Conservation (phyloP, 2,329 filamentous ascomycete genomes). For the Beauveria caledonica region DNA sequence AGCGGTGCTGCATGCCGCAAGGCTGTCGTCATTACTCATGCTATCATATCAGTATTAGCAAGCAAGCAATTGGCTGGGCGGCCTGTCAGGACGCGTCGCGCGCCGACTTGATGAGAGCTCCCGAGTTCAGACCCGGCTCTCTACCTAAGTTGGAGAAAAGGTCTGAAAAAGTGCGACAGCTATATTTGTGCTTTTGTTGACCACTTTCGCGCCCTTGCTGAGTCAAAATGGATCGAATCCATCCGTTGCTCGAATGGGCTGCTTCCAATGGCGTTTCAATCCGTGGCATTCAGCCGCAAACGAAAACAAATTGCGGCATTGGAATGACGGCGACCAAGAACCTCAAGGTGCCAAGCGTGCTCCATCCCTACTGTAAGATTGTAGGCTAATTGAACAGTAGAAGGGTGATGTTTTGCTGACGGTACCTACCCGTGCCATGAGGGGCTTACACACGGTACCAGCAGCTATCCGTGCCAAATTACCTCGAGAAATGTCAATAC, state of each 20-base stretch:
- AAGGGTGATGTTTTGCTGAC: slow-evolving; percentile 50
- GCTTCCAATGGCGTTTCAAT: not conserved
- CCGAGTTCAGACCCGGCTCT: too few species aligned
- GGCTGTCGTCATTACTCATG: too few species aligned
- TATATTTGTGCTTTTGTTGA: too few species aligned
- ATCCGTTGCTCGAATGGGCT: not conserved
- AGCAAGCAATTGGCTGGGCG: too few species aligned
- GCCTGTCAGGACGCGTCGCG: too few species aligned
- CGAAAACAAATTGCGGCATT: not conserved
- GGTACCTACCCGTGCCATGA: slow-evolving; percentile 56
- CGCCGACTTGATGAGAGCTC: too few species aligned
- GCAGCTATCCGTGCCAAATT: slow-evolving; percentile 44
- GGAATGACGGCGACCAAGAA: not conserved
- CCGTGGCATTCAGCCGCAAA: not conserved
- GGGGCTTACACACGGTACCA: slow-evolving; percentile 55
- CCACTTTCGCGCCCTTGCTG: not conserved
- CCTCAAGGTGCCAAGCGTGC: not conserved
- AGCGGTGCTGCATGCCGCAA: too few species aligned
- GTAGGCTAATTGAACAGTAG: slow-evolving; percentile 18
- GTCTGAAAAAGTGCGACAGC: too few species aligned
- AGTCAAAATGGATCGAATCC: not conserved
- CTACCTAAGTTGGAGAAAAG: too few species aligned
- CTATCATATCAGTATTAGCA: too few species aligned
- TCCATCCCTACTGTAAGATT: not conserved
- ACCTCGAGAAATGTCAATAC: slow-evolving; percentile 49